Evolutionary conservation across 495 filamentous ascomycete genomes (phyloP).

Genomic region (Filosporella fistucella): DNA sequence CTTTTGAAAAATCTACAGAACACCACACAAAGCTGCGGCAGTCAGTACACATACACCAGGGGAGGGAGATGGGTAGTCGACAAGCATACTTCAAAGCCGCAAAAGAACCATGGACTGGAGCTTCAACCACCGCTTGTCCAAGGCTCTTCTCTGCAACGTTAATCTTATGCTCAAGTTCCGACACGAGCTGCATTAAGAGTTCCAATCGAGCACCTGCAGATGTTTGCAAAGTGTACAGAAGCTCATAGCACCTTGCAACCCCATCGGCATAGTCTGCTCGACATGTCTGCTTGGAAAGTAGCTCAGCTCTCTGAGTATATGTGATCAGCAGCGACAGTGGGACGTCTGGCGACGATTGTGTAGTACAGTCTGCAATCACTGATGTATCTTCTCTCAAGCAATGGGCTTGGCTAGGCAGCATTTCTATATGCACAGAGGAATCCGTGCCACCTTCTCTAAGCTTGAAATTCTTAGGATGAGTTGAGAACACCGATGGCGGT

Average conservation of each 20-base stretch:
- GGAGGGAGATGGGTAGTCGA: background rate
- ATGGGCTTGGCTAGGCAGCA: background rate
- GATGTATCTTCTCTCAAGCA: background rate
- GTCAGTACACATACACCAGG: background rate
- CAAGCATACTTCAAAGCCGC: conserved; percentile 53
- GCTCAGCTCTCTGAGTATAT: conserved; percentile 47
- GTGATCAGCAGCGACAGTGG: conserved; percentile 2
- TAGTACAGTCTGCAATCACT: background rate
- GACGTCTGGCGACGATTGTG: background rate
- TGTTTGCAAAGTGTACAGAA: conserved; percentile 37
- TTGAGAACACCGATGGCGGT: conserved; percentile 1
- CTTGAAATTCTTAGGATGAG: background rate
- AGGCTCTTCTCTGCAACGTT: conserved; percentile 50
- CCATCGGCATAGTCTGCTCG: conserved; percentile 86
- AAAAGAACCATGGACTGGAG: conserved; percentile 67
- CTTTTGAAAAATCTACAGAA: conserved; percentile 1
- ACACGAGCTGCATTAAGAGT: conserved; percentile 13
- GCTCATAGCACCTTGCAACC: conserved; percentile 57
- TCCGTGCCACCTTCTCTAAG: background rate
- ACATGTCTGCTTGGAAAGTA: conserved; percentile 54
- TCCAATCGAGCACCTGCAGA: conserved; percentile 2
- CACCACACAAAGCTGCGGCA: conserved; percentile 19
- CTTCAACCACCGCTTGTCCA: conserved; percentile 54
- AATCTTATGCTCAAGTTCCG: conserved; percentile 45
- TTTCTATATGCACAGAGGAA: no score